Percentiles rank a stretch among this genome's conserved stretches.
These are phyloP conservation scores for Phanerochaete carnosa DNA, from an alignment of 768 basidiomycete genomes.

Conservation along the genomic window DNA sequence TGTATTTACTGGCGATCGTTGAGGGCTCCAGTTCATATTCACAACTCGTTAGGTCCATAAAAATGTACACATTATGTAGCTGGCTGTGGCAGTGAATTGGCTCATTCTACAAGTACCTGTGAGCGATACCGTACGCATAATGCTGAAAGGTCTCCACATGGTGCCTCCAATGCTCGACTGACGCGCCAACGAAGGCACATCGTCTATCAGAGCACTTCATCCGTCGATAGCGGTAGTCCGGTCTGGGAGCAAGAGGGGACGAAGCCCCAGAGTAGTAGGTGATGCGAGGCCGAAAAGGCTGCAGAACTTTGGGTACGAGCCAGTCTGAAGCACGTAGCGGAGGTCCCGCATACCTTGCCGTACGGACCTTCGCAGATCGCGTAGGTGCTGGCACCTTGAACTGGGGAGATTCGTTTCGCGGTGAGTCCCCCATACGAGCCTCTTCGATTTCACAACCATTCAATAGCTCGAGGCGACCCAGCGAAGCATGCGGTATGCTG, in stretches of 20 bases:
- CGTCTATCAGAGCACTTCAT: background rate
- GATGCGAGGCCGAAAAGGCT: background rate
- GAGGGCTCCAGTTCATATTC: no score
- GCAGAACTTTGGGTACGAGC: background rate
- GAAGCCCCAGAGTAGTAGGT: background rate
- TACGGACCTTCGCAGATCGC: no score
- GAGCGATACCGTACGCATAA: background rate
- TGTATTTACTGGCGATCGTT: no score
- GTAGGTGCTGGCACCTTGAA: background rate
- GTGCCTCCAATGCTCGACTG: constrained; percentile 5
- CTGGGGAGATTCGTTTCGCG: no score
- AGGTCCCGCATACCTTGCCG: no score
- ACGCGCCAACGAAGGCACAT: background rate
- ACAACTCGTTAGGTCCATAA: no score
- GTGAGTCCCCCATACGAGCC: no score
- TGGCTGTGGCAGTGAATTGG: background rate
- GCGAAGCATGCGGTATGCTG: background rate
- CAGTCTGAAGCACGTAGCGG: no score
- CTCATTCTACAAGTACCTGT: background rate
- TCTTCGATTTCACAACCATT: no score
- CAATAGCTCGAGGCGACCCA: background rate
- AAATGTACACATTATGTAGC: no score
- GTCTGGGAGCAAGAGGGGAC: background rate
- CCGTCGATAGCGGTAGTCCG: background rate
- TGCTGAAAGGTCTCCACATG: constrained; percentile 10